Conservation (phyloP, 176 grass and related monocot genomes). For the Eragrostis nindensis region DNA sequence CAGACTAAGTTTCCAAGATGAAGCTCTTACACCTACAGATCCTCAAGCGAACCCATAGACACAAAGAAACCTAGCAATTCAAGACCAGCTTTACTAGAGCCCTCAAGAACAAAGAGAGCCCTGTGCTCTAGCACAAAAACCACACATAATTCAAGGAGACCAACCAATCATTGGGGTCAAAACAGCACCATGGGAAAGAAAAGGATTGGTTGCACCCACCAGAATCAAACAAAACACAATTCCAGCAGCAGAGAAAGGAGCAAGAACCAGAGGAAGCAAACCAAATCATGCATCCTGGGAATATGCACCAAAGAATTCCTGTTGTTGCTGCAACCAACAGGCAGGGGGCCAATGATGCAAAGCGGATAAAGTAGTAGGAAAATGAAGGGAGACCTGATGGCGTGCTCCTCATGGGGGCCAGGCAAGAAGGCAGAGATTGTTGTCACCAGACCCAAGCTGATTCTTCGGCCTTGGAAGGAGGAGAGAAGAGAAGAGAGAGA, state of each 20-base stretch:
- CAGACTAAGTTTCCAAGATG: not conserved
- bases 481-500: slow-evolving; percentile 29
- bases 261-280: slow-evolving; percentile 42
- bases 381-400: slow-evolving; percentile 59
- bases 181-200: slow-evolving; percentile 28
- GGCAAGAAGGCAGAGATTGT: slow-evolving; percentile 51
- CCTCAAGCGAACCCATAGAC: not conserved
- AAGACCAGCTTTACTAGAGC: slow-evolving; percentile 11
- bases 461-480: slow-evolving; percentile 33
- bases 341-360: slow-evolving; percentile 44
- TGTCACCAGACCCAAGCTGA: slow-evolving; percentile 60
- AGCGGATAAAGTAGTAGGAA: slow-evolving; percentile 44
- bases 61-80: slow-evolving; percentile 41
- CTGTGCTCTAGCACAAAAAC: slow-evolving; percentile 17
- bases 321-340: slow-evolving; percentile 37
- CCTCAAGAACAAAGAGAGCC: slow-evolving; percentile 34
- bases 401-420: slow-evolving; percentile 72
- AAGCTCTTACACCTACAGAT: slow-evolving; percentile 25
- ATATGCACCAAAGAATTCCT: slow-evolving; percentile 39
- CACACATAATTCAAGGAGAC: slow-evolving; percentile 45
- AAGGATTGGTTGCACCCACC: slow-evolving; percentile 57
- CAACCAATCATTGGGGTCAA: slow-evolving; percentile 55
- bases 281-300: slow-evolving; percentile 43
- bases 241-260: slow-evolving; percentile 35
- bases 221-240: slow-evolving; percentile 31